Base-by-base conservation (phyloP, 495 filamentous ascomycete genomes). In the Astrothelium macrocarpum region DNA sequence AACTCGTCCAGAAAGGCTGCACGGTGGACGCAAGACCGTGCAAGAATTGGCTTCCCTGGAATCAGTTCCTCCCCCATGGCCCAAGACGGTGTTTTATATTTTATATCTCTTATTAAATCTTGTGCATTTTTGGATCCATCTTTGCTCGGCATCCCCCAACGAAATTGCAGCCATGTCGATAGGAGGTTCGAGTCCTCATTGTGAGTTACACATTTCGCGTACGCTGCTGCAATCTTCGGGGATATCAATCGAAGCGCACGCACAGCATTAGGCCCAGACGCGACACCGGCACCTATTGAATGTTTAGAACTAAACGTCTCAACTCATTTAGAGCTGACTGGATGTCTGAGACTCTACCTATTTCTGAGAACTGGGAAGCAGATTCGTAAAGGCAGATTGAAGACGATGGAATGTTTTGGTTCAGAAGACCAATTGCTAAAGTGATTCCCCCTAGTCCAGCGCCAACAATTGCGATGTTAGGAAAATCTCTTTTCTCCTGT, bases 231-330 rank as follows among this genome's bases (percentile, higher is more conserved):
- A 29, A 56, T 16, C 49, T 1, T 0, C 25, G 49, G 49, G 16
- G 49, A 56, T n/a, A 56, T 56, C 5, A 56, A 25, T 16, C 49
- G 49, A 49, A 69, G 64, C 1, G 65, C 83, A 1, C 76, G 72
- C 2, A 81, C 72, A 3, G 84, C 76, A 67, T 87, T 87, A 28
- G 84, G 79, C 0, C 81, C 79, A 59, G 87, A 82, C 12, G 77
- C 79, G 1, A 88, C 77, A 7, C 84, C 85, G 11, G 65, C 62
- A 32, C 64, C 64, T 14, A 68, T 67, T n/a, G n/a, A n/a, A n/a
- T n/a, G n/a, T n/a, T n/a, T n/a, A n/a, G n/a, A n/a, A n/a, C n/a
- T n/a, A n/a, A n/a, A n/a, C n/a, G n/a, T n/a, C n/a, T n/a, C n/a
- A n/a, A n/a, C n/a, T n/a, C n/a, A n/a, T n/a, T n/a, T n/a, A n/a